These are phyloP conservation scores for Neopestalotiopsis rosae DNA, from an alignment of 2,329 filamentous ascomycete species.

Conservation along the genomic window DNA sequence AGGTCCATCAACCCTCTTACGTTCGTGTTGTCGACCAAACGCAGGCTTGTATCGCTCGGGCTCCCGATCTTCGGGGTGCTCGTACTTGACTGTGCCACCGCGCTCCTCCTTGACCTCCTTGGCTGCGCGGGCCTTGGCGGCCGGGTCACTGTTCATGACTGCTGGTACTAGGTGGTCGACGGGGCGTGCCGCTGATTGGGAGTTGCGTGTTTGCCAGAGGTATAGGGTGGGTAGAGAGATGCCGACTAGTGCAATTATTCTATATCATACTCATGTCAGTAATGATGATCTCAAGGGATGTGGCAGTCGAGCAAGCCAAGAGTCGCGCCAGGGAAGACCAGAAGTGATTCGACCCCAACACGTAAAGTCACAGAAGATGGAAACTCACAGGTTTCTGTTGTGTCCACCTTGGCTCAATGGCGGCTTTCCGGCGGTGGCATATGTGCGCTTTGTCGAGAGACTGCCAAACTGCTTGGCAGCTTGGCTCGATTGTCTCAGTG, in stretches of 20 bases:
- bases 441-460: not conserved
- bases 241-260: conserved; percentile 15
- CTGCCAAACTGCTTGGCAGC: not conserved
- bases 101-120: not conserved
- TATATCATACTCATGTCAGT: not conserved
- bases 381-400: conserved; percentile 17
- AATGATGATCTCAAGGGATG: not conserved
- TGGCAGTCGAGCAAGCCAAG: not conserved
- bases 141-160: conserved; percentile 14
- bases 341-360: not conserved
- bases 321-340: not conserved
- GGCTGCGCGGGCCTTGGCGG: not conserved
- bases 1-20: conserved; percentile 21
- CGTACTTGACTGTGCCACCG: conserved; percentile 3
- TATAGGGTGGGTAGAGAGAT: conserved; percentile 16
- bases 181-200: not conserved
- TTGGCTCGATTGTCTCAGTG: conserved; percentile 4
- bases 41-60: conserved; percentile 21
- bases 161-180: not conserved
- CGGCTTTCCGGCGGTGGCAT: not conserved
- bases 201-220: not conserved
- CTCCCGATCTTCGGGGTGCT: conserved; percentile 18
- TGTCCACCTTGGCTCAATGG: conserved; percentile 19
- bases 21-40: conserved; percentile 18
- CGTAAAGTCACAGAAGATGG: not conserved